Evolutionary conservation across 805 yeast species (phyloP), one percentile per base, ranked within the genome.

Genomic region (Wickerhamomyces tratensis): DNA sequence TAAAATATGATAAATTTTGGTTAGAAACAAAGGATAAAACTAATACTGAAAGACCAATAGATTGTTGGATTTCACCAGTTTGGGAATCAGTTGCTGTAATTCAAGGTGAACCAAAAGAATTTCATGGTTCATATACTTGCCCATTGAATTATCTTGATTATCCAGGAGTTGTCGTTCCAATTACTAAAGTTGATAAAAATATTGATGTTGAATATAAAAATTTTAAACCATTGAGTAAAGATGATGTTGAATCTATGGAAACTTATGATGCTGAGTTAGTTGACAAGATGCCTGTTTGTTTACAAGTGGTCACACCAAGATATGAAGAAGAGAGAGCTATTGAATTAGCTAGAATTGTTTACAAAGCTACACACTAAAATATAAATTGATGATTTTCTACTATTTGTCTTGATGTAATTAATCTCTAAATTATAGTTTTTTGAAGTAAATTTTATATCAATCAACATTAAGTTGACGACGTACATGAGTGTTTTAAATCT

Each of bases 221-320:
- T 7, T 53, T 54, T 36, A 37, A 44, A 11, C 53, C 64, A n/a
- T 56, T 59, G 46, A 58, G 54, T 36, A 61, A 59, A 5, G 40
- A 50, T 5, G 72, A 67, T 38, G 51, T 56, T 36, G 48, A 46
- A 12, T 52, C 53, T 33, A 57, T 63, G 54, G 61, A 62, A 11
- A 54, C 65, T 35, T 77, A 76, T 58, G 64, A 72, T 42, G 69
- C 77, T 7, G 72, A 69, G 42, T 59, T 65, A 37, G 62, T 58
- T 41, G 63, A 67, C 44, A 76, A 74, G 5, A 76, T 74, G 51
- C 82, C 84, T 0, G 76, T 79, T 4, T 65, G 71, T 4, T 48
- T 78, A 7, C 86, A 80, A 53, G 47, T 80, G 25, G 69, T 76
- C 14, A 71, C 79, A 26, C 65, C 71, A 43, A 64, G 78, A 44